Evolutionary conservation across 83 land plant genomes (phyloP).

Genomic region (Picea abies): DNA sequence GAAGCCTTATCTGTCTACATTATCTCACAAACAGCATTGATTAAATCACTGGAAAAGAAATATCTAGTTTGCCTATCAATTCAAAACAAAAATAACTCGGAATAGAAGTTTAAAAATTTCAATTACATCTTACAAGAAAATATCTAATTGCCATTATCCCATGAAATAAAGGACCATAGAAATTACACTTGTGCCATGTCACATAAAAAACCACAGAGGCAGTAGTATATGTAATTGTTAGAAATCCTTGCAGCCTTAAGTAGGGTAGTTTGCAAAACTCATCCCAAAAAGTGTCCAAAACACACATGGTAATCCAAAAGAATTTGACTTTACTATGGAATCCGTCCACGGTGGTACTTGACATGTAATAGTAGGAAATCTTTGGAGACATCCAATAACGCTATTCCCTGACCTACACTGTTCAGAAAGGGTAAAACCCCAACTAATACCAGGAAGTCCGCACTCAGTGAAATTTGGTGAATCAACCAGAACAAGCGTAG

Average conservation of each 20-base stretch:
- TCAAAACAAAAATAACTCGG: background rate
- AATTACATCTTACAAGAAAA: background rate
- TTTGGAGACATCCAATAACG: background rate
- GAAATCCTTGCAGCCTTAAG: background rate
- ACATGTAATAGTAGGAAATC: background rate
- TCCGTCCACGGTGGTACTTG: background rate
- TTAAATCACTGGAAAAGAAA: background rate
- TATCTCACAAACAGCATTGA: background rate
- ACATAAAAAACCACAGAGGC: background rate
- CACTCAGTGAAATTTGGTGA: background rate
- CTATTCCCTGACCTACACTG: background rate
- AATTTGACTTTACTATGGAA: background rate
- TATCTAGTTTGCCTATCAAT: background rate
- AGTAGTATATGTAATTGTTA: background rate
- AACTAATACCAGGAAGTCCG: background rate
- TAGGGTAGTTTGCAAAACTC: background rate
- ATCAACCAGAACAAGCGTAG: background rate
- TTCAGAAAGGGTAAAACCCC: background rate
- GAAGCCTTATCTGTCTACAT: conserved; percentile 80
- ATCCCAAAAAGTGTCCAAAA: background rate
- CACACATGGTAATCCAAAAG: background rate
- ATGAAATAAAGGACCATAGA: background rate
- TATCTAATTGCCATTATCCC: background rate
- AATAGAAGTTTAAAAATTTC: background rate
- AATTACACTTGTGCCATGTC: background rate